phyloP scores from a whole-genome alignment of 352 stramenopile genomes.

The Globisporangium viniferum region DNA sequence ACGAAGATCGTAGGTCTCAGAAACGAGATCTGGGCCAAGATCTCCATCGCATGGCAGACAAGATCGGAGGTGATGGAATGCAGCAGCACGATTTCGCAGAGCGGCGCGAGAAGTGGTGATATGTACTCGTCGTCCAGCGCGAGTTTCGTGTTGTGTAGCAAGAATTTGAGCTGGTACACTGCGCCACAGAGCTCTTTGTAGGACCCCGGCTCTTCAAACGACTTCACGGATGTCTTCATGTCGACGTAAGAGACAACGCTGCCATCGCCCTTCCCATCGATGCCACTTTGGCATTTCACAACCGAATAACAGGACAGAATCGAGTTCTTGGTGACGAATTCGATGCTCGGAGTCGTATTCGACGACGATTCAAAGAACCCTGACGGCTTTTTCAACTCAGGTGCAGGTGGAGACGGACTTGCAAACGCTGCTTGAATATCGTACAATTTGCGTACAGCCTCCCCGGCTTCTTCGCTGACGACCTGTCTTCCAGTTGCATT shows the following conservation, averaged over 20 bases:
- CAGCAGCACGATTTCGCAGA: slow-evolving; percentile 24
- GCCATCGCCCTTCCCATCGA: neutral
- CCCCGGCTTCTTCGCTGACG: slow-evolving; percentile 1
- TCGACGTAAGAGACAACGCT: neutral
- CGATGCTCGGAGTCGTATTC: neutral
- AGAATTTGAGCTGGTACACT: slow-evolving; percentile 19
- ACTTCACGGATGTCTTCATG: slow-evolving; percentile 8
- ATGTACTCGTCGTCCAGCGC: slow-evolving; percentile 17
- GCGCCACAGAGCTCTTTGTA: slow-evolving; percentile 20
- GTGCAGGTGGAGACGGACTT: neutral
- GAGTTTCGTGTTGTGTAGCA: slow-evolving; percentile 23
- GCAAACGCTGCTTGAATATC: neutral
- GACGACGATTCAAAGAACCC: slow-evolving; percentile 3
- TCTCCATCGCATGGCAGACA: slow-evolving; percentile 24
- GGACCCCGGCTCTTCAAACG: neutral
- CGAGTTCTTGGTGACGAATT: slow-evolving; percentile 1
- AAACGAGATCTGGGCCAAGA: slow-evolving; percentile 25
- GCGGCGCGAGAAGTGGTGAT: slow-evolving; percentile 14
- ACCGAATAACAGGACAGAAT: neutral
- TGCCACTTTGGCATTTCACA: neutral
- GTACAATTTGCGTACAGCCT: slow-evolving; percentile 4
- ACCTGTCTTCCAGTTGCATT: neutral
- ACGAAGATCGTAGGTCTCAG: slow-evolving; percentile 20
- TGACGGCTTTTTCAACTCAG: neutral
- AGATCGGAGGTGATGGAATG: slow-evolving; percentile 21